Evolutionary conservation across 768 basidiomycete genomes (phyloP).

Genomic region (Phallus indusiatus): DNA sequence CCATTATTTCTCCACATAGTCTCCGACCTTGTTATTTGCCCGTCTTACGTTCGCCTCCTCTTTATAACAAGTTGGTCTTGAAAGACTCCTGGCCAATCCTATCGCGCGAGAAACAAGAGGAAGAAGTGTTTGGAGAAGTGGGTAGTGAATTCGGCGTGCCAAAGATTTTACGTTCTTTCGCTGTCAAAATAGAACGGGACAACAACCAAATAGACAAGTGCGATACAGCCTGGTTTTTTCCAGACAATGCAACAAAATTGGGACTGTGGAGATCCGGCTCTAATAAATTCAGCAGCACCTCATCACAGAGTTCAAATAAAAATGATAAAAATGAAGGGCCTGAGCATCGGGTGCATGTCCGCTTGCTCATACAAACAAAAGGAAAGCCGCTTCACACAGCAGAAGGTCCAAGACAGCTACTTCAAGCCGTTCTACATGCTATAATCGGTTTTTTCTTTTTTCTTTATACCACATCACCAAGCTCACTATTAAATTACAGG

Average conservation of each 20-base stretch:
- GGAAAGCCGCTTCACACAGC: not conserved
- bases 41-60: not conserved
- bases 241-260: not conserved
- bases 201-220: not conserved
- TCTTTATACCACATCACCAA: not conserved
- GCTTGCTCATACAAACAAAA: not conserved
- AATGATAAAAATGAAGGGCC: not conserved
- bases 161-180: not conserved
- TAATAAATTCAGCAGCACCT: too few relatives aligned
- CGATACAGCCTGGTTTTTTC: not conserved
- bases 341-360: not conserved
- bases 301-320: not conserved
- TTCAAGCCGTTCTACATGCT: slow-evolving; percentile 1
- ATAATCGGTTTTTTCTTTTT: not conserved
- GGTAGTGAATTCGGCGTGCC: not conserved
- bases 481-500: not conserved
- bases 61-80: not conserved
- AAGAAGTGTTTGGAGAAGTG: not conserved
- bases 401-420: not conserved
- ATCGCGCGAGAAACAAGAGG: not conserved
- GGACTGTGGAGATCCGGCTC: too few relatives aligned
- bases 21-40: not conserved
- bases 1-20: not conserved
- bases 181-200: not conserved
- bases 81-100: not conserved